Evolutionary conservation across 164 flowering plant genomes (phyloP).

Genomic region (Annona squamosa): DNA sequence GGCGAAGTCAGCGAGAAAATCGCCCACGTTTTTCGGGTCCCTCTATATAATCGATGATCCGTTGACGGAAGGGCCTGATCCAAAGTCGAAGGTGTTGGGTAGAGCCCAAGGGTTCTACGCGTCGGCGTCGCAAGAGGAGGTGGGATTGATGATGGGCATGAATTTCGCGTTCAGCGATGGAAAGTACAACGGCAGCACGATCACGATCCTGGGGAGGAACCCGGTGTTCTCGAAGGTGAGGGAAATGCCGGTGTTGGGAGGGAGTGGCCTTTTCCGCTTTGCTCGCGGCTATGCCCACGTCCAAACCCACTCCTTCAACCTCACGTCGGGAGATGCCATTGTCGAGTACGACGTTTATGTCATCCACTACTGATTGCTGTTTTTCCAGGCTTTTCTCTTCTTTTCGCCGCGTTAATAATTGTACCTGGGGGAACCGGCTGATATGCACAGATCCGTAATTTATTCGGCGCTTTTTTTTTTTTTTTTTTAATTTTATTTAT

Average conservation of each 20-base stretch:
- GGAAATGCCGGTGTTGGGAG: conserved; percentile 48
- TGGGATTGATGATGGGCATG: conserved; percentile 32
- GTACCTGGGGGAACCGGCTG: too few species aligned
- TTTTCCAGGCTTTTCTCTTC: too few species aligned
- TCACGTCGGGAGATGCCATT: conserved; percentile 26
- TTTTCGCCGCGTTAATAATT: too few species aligned
- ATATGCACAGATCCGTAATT: too few species aligned
- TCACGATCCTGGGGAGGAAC: conserved; percentile 43
- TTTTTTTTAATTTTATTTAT: too few species aligned
- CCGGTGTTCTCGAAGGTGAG: conserved; percentile 17
- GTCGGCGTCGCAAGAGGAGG: conserved; percentile 16
- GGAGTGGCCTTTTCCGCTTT: conserved; percentile 34
- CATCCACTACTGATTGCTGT: conserved; percentile 23
- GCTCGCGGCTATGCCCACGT: conserved; percentile 35
- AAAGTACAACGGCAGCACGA: conserved; percentile 36
- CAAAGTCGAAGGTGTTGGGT: conserved; percentile 33
- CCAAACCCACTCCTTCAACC: conserved; percentile 21
- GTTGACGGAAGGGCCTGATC: conserved; percentile 31
- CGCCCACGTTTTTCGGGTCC: conserved; percentile 23
- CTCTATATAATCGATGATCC: conserved; percentile 34
- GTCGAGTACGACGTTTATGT: conserved; percentile 42
- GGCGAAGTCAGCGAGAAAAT: conserved; percentile 6
- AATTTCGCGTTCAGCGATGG: conserved; percentile 36
- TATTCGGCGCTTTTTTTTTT: too few species aligned
- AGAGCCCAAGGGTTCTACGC: conserved; percentile 48